These are phyloP conservation scores for Trichomonas gallinae DNA, from an alignment of 208 protist species.

Conservation along the genomic window DNA sequence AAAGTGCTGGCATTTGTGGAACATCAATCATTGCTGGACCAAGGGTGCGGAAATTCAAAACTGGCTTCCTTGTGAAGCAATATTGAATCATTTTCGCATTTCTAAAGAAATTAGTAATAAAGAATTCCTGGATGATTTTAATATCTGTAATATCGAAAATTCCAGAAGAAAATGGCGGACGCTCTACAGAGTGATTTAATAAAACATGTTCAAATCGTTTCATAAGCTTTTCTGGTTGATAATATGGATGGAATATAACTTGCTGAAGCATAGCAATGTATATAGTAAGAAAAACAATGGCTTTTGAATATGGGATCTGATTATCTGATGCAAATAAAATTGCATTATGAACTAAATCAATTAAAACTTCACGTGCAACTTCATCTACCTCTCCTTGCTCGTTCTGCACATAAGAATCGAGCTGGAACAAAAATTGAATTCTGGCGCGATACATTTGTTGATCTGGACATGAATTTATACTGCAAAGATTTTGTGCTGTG, in stretches of 20 bases:
- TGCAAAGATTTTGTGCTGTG: conserved; percentile 12
- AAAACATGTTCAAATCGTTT: neutral
- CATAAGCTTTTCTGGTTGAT: neutral
- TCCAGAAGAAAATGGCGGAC: neutral
- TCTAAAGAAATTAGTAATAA: neutral
- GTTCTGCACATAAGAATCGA: neutral
- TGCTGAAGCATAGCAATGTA: neutral
- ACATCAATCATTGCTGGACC: neutral
- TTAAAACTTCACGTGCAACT: neutral
- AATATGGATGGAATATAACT: neutral
- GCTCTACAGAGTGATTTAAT: neutral
- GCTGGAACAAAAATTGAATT: neutral
- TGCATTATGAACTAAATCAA: neutral
- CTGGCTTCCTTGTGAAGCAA: neutral
- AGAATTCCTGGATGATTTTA: neutral
- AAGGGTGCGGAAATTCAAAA: neutral
- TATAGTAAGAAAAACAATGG: neutral
- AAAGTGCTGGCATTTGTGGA: neutral
- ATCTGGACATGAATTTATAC: conserved; percentile 9
- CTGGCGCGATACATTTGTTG: conserved; percentile 15
- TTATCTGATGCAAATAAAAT: conserved; percentile 16
- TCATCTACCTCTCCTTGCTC: neutral
- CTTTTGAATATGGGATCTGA: neutral
- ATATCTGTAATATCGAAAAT: neutral
- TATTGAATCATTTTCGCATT: neutral